Conservation (phyloP, 805 yeast species). For the Suhomyces pyralidae region DNA sequence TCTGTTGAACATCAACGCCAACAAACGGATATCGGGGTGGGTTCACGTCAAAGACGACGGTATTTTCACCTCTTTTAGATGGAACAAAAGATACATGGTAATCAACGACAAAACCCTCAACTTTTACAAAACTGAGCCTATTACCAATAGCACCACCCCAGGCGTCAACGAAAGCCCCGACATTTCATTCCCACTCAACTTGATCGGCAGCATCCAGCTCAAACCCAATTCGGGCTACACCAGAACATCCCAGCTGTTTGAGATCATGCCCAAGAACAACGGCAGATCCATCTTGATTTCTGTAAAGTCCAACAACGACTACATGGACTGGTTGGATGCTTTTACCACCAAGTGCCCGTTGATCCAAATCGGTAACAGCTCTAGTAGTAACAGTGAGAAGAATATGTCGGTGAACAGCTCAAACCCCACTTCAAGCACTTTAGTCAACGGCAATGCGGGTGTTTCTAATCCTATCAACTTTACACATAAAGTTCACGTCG, state of each 20-base stretch:
- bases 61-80: constrained; percentile 70
- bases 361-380: constrained; percentile 36
- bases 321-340: constrained; percentile 87
- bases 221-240: constrained; percentile 50
- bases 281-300: constrained; percentile 68
- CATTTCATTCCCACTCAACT: constrained; percentile 36
- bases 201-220: constrained; percentile 47
- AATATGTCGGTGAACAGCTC: neutral
- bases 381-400: neutral
- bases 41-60: constrained; percentile 93
- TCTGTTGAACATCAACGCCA: constrained; percentile 19
- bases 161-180: constrained; percentile 36
- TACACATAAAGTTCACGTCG: constrained; percentile 89
- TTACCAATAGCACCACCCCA: constrained; percentile 45
- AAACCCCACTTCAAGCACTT: constrained; percentile 2
- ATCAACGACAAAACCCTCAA: constrained; percentile 71
- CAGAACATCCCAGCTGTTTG: constrained; percentile 61
- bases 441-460: constrained; percentile 31
- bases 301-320: constrained; percentile 73
- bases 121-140: constrained; percentile 66
- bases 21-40: constrained; percentile 66
- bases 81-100: constrained; percentile 87
- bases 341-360: constrained; percentile 74
- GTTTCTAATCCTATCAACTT: constrained; percentile 94
- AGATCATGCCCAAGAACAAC: constrained; percentile 56